Conservation (phyloP, 1,284 basidiomycete genomes). For the Coniferiporia sulphurascens region DNA sequence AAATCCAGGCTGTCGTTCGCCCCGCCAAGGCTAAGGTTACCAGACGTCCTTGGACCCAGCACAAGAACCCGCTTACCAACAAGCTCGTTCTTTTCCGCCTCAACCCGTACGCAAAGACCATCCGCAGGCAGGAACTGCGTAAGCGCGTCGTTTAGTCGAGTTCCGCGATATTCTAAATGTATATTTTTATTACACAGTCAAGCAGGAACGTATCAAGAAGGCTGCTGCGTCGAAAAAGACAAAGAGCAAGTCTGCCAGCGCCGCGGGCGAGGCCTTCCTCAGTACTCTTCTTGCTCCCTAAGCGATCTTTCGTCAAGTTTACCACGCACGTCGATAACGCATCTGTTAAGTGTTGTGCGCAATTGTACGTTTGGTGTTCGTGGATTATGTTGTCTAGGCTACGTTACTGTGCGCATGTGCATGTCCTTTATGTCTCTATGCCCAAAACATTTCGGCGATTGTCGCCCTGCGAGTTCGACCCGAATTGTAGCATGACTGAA, state of each 20-base stretch:
- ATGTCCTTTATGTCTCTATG: constrained; percentile 22
- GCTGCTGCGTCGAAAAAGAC: constrained; percentile 45
- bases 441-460: constrained; percentile 19
- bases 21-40: constrained; percentile 76
- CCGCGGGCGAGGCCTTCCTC: constrained; percentile 85
- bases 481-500: background rate
- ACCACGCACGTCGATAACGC: background rate
- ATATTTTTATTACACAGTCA: constrained; percentile 45
- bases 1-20: constrained; percentile 94
- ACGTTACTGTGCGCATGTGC: constrained; percentile 3
- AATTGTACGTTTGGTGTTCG: constrained; percentile 1
- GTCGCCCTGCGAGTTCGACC: background rate
- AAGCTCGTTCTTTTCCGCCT: constrained; percentile 96
- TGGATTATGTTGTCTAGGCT: background rate
- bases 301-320: constrained; percentile 27
- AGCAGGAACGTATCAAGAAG: constrained; percentile 70
- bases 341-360: background rate
- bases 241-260: constrained; percentile 53
- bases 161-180: background rate
- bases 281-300: constrained; percentile 82
- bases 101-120: constrained; percentile 98
- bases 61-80: constrained; percentile 99
- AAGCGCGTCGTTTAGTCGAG: constrained; percentile 27
- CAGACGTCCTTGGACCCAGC: constrained; percentile 97
- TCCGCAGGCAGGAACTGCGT: constrained; percentile 85